Evolutionary conservation across 2,329 filamentous ascomycete species (phyloP).

Genomic region (Arthrobotrys iridis): DNA sequence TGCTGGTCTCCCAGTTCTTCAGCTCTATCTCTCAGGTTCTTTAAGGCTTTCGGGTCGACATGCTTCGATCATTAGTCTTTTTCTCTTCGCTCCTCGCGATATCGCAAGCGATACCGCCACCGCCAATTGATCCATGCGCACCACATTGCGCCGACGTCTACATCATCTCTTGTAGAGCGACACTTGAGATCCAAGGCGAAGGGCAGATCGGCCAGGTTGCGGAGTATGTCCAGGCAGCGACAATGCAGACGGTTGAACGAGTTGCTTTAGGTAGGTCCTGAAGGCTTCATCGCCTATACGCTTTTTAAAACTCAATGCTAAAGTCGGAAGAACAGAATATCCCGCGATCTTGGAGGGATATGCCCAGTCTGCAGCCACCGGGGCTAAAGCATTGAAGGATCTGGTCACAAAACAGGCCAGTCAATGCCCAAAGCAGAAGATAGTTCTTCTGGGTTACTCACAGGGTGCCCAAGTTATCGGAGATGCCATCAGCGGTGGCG

Average conservation of each 20-base stretch:
- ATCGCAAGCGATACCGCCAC: constrained; percentile 52
- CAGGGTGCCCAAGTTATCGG: constrained; percentile 59
- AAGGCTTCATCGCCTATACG: neutral
- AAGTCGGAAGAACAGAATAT: constrained; percentile 52
- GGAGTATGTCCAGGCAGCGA: constrained; percentile 33
- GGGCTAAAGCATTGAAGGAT: constrained; percentile 55
- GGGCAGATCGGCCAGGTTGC: constrained; percentile 47
- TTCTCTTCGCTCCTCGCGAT: constrained; percentile 42
- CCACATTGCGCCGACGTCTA: constrained; percentile 48
- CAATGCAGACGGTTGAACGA: constrained; percentile 31
- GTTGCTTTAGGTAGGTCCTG: constrained; percentile 43
- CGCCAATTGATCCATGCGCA: constrained; percentile 47
- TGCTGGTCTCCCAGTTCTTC: neutral
- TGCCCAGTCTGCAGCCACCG: constrained; percentile 53
- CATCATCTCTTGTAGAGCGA: constrained; percentile 43
- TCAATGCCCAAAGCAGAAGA: constrained; percentile 58
- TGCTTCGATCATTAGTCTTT: constrained; percentile 31
- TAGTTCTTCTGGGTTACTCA: constrained; percentile 60
- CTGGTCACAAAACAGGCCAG: constrained; percentile 51
- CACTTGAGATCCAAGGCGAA: constrained; percentile 39
- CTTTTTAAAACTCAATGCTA: neutral
- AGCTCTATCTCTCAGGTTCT: neutral
- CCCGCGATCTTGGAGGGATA: constrained; percentile 57
- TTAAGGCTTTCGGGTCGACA: neutral
- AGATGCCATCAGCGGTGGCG: constrained; percentile 59